Evolutionary conservation across 805 yeast genomes (phyloP).

Genomic region (Candida tibetensis): DNA sequence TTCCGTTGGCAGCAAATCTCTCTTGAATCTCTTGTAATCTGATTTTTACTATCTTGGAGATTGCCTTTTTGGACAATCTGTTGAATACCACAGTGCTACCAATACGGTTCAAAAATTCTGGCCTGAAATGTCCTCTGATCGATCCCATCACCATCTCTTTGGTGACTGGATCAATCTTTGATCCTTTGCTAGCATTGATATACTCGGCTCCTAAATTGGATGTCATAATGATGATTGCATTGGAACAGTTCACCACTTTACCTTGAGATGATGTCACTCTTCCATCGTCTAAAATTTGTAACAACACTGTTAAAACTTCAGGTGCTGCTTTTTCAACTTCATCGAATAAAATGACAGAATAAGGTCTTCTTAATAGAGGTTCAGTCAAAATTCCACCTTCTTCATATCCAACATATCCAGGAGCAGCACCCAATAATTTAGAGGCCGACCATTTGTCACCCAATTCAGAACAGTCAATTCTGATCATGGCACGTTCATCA

Average conservation of each 20-base stretch:
- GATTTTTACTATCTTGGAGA: conserved; percentile 84
- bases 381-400: conserved; percentile 97
- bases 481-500: conserved; percentile 94
- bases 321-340: conserved; percentile 99
- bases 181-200: conserved; percentile 62
- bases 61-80: conserved; percentile 86
- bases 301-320: conserved; percentile 86
- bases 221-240: conserved; percentile 91
- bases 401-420: conserved; percentile 92
- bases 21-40: conserved; percentile 81
- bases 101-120: conserved; percentile 95
- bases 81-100: conserved; percentile 91
- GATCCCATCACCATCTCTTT: conserved; percentile 78
- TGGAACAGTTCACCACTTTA: conserved; percentile 88
- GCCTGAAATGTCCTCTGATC: conserved; percentile 88
- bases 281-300: conserved; percentile 95
- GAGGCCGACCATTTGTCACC: conserved; percentile 95
- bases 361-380: conserved; percentile 86
- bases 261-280: conserved; percentile 94
- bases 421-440: conserved; percentile 93
- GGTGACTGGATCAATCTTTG: conserved; percentile 66
- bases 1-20: conserved; percentile 82
- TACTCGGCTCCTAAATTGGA: conserved; percentile 95
- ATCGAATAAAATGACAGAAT: conserved; percentile 93
- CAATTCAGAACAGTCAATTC: conserved; percentile 96